These are phyloP conservation scores for Triticum timopheevii DNA, from an alignment of 176 grass and related monocot species.

Conservation along the genomic window DNA sequence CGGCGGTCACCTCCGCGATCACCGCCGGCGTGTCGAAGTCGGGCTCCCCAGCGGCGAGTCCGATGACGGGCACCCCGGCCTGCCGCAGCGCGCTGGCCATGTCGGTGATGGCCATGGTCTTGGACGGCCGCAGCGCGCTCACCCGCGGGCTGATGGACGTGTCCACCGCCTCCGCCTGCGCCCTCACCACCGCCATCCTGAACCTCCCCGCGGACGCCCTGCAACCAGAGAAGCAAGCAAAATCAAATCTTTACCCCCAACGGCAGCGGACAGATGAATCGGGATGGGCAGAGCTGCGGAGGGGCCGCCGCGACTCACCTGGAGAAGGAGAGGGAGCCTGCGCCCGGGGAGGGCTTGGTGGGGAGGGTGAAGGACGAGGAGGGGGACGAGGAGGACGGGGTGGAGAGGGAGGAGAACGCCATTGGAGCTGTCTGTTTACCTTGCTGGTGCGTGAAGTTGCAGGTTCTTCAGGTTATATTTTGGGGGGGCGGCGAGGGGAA, in stretches of 20 bases:
- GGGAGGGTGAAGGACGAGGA: conserved; percentile 17
- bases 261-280: not conserved
- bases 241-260: conserved; percentile 2
- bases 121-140: conserved; percentile 74
- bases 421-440: conserved; percentile 15
- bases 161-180: conserved; percentile 55
- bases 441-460: conserved; percentile 13
- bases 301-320: conserved; percentile 34
- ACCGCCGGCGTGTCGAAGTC: conserved; percentile 61
- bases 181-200: conserved; percentile 31
- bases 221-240: not conserved
- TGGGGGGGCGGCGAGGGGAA: not conserved
- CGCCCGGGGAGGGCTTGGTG: not conserved
- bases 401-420: conserved; percentile 23
- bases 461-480: not conserved
- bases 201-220: conserved; percentile 27
- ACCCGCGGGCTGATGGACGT: conserved; percentile 72
- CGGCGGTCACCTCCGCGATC: conserved; percentile 47
- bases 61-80: conserved; percentile 78
- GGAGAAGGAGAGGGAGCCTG: conserved; percentile 45
- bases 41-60: conserved; percentile 73
- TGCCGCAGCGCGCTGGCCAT: conserved; percentile 76
- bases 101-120: conserved; percentile 96
- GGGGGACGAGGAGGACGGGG: not conserved
- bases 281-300: not conserved